Conservation (phyloP, 352 stramenopile species). For the Vaucheria bursata region DNA sequence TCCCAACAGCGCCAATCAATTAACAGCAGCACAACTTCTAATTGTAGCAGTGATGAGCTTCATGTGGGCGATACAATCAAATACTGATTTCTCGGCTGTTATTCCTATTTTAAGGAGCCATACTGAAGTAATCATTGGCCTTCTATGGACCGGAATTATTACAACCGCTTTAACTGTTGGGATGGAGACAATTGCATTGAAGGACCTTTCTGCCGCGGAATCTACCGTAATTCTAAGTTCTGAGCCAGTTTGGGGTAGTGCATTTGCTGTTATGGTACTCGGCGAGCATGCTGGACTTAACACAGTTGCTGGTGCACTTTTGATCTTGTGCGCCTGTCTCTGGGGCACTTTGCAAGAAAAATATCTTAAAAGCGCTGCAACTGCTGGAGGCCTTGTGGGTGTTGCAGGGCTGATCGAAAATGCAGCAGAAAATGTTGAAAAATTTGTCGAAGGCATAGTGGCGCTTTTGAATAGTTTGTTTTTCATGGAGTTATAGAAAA, state of each 20-base stretch:
- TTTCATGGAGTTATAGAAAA: not conserved
- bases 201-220: conserved; percentile 53
- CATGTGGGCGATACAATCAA: conserved; percentile 13
- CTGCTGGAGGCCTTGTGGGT: not conserved
- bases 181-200: conserved; percentile 58
- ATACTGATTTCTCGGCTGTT: not conserved
- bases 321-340: not conserved
- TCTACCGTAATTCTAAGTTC: conserved; percentile 20
- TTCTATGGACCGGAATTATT: conserved; percentile 57
- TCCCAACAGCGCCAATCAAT: conserved; percentile 12
- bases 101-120: not conserved
- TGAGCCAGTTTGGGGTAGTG: not conserved
- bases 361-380: not conserved
- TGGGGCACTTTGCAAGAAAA: not conserved
- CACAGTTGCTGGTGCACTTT: not conserved
- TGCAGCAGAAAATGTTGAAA: not conserved
- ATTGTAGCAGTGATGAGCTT: conserved; percentile 18
- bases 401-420: not conserved
- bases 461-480: not conserved
- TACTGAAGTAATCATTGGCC: conserved; percentile 36
- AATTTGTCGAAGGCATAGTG: not conserved
- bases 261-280: not conserved
- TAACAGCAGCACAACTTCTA: conserved; percentile 46
- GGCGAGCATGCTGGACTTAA: not conserved
- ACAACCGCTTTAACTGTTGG: conserved; percentile 57